Conservation (phyloP, 768 basidiomycete genomes). For the Hemileccinum rubropunctum region DNA sequence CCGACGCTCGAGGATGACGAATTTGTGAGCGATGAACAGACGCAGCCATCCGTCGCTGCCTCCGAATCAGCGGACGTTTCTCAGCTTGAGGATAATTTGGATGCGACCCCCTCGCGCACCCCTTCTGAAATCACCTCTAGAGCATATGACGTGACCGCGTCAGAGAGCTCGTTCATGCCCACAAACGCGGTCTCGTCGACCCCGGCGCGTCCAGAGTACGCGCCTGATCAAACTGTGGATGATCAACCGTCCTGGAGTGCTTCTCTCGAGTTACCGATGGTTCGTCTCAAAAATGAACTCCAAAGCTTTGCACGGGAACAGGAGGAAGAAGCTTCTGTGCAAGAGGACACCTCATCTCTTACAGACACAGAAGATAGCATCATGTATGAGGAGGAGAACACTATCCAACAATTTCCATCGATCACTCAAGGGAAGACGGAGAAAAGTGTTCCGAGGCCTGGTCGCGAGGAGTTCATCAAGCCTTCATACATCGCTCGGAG, state of each 20-base stretch:
- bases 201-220: constrained; percentile 46
- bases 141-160: constrained; percentile 43
- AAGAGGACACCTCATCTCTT: constrained; percentile 15
- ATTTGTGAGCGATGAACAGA: constrained; percentile 50
- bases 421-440: constrained; percentile 47
- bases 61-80: constrained; percentile 16
- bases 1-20: constrained; percentile 69
- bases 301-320: constrained; percentile 45
- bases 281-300: constrained; percentile 61
- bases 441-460: constrained; percentile 39
- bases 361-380: constrained; percentile 29
- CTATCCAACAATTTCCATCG: constrained; percentile 23
- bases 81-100: constrained; percentile 7
- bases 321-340: constrained; percentile 35
- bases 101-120: constrained; percentile 12
- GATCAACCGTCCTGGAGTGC: constrained; percentile 68
- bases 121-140: constrained; percentile 2
- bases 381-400: constrained; percentile 30
- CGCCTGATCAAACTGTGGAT: constrained; percentile 39
- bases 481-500: constrained; percentile 28
- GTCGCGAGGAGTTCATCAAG: constrained; percentile 49
- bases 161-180: constrained; percentile 74
- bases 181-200: constrained; percentile 75
- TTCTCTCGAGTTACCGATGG: constrained; percentile 72
- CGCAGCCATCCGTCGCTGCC: constrained; percentile 28